Evolutionary conservation across 306 rosid genomes (phyloP).

Genomic region (Hippophae tibetana): DNA sequence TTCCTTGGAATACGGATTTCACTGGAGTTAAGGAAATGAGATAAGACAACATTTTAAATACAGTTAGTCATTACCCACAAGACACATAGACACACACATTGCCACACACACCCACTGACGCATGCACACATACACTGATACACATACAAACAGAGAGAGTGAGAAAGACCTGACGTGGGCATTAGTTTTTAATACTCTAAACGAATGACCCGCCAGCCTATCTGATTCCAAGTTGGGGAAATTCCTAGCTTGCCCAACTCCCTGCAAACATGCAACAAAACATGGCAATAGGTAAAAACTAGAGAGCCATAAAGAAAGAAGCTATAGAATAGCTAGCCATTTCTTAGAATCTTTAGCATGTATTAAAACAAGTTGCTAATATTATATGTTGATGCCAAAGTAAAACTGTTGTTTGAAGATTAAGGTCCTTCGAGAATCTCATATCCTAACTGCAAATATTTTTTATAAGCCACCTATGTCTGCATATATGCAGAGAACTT

Average conservation of each 20-base stretch:
- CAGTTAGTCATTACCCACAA: constrained; percentile 1
- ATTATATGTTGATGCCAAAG: too few relatives aligned
- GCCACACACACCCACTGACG: too few relatives aligned
- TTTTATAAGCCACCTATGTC: too few relatives aligned
- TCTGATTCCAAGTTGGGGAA: constrained; percentile 64
- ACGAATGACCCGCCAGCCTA: constrained; percentile 74
- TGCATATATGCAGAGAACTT: too few relatives aligned
- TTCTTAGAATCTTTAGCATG: too few relatives aligned
- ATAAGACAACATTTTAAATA: constrained; percentile 22
- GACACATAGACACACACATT: neutral
- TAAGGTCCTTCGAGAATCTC: too few relatives aligned
- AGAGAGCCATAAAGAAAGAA: neutral
- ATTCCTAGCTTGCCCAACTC: constrained; percentile 54
- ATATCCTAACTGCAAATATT: too few relatives aligned
- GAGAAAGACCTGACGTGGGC: constrained; percentile 55
- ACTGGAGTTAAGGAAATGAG: constrained; percentile 41
- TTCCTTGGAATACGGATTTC: constrained; percentile 74
- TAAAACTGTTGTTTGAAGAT: too few relatives aligned
- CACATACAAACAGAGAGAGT: constrained; percentile 20
- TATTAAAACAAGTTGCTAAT: too few relatives aligned
- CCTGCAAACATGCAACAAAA: constrained; percentile 37
- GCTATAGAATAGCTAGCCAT: too few relatives aligned
- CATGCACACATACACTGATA: too few relatives aligned
- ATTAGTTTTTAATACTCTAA: constrained; percentile 58
- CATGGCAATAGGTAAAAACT: neutral